phyloP scores from a whole-genome alignment of 2,329 filamentous ascomycete genomes.

The Fusarium torulosum region DNA sequence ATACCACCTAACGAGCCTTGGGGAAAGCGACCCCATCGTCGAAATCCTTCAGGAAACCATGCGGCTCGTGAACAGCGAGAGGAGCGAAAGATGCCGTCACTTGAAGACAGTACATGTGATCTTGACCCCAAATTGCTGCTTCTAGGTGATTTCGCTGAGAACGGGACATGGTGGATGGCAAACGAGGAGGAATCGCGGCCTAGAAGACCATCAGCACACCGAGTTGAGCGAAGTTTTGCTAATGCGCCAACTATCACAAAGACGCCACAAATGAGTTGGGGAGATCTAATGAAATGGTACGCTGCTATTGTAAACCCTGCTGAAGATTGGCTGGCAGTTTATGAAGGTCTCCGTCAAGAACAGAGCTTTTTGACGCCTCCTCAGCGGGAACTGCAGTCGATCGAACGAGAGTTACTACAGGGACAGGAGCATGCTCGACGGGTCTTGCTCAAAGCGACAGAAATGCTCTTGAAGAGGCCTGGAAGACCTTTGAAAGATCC shows the following conservation, averaged over 20 bases:
- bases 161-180: conserved; percentile 85
- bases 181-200: conserved; percentile 57
- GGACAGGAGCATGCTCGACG: conserved; percentile 78
- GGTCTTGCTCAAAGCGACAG: conserved; percentile 80
- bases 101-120: conserved; percentile 56
- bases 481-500: conserved; percentile 75
- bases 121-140: conserved; percentile 81
- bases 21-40: conserved; percentile 40
- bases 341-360: conserved; percentile 62
- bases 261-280: conserved; percentile 82
- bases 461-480: conserved; percentile 83
- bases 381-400: conserved; percentile 55
- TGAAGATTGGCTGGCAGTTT: conserved; percentile 71
- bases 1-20: conserved; percentile 52
- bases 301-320: conserved; percentile 75
- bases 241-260: conserved; percentile 38
- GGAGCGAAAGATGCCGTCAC: conserved; percentile 31
- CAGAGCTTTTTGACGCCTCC: conserved; percentile 50
- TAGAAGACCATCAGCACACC: conserved; percentile 34
- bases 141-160: conserved; percentile 81
- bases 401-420: conserved; percentile 62
- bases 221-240: conserved; percentile 34
- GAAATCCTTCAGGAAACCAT: conserved; percentile 56
- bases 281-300: conserved; percentile 80
- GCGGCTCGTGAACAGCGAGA: conserved; percentile 33